Percentiles rank a stretch among this genome's conserved stretches.
These are phyloP conservation scores for Podospora anserina DNA, from an alignment of 495 filamentous ascomycete species.

Conservation along the genomic window DNA sequence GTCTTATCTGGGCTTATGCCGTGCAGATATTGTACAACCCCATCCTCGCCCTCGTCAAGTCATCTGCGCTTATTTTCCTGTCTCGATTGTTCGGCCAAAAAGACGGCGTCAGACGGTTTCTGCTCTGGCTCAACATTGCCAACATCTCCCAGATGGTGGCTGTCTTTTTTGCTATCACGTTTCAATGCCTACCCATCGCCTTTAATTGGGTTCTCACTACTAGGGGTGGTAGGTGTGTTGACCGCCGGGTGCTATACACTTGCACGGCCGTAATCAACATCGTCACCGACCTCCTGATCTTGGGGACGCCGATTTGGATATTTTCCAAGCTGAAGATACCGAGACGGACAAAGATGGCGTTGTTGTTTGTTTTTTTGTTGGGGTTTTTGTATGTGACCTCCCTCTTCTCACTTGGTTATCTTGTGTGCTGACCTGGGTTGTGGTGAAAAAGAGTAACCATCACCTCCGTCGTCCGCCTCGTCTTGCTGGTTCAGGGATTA, in stretches of 20 bases:
- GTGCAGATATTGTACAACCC: constrained; percentile 64
- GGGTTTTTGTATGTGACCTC: constrained; percentile 45
- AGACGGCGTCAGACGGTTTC: constrained; percentile 43
- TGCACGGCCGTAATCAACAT: constrained; percentile 49
- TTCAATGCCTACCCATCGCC: constrained; percentile 54
- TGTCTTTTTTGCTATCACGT: constrained; percentile 55
- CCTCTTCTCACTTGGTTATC: background rate
- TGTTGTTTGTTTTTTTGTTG: constrained; percentile 50
- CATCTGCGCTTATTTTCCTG: constrained; percentile 58
- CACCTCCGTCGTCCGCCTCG: constrained; percentile 44
- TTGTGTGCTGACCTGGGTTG: background rate
- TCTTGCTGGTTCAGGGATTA: constrained; percentile 35
- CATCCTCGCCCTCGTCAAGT: constrained; percentile 58
- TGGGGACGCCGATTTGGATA: constrained; percentile 48
- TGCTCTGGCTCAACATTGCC: constrained; percentile 48
- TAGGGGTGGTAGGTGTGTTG: constrained; percentile 45
- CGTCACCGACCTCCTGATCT: constrained; percentile 49
- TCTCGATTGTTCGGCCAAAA: constrained; percentile 47
- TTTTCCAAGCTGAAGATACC: constrained; percentile 48
- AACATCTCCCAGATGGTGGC: constrained; percentile 53
- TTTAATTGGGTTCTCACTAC: constrained; percentile 48
- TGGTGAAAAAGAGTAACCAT: constrained; percentile 46
- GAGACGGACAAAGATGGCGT: constrained; percentile 44
- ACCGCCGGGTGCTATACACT: constrained; percentile 47
- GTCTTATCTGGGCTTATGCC: constrained; percentile 48